phyloP scores from a whole-genome alignment of 805 yeast species.

The Saturnispora ahearnii region DNA sequence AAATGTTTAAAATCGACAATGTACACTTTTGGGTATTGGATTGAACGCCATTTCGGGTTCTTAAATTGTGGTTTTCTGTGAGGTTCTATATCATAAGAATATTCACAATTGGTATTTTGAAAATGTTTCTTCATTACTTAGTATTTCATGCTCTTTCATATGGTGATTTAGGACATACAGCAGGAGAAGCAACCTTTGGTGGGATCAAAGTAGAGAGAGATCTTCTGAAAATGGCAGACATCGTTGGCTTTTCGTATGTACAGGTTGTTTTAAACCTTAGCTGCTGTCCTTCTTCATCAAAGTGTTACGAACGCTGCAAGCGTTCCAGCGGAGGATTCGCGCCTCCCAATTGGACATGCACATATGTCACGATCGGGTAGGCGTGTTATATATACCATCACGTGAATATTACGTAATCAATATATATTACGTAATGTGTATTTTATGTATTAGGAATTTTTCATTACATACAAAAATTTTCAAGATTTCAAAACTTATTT shows the following conservation, averaged over 20 bases:
- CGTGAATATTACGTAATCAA: neutral
- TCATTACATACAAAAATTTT: neutral
- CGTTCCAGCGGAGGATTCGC: slow-evolving; percentile 1
- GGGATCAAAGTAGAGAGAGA: slow-evolving; percentile 93
- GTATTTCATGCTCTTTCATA: too few relatives aligned
- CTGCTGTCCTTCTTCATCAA: neutral
- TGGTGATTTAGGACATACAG: slow-evolving; percentile 41
- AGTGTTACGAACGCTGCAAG: neutral
- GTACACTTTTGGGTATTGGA: too few relatives aligned
- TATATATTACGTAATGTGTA: neutral
- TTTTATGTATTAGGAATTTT: neutral
- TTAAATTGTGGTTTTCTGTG: too few relatives aligned
- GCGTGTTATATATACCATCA: neutral
- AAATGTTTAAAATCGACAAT: too few relatives aligned
- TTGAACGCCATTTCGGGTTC: too few relatives aligned
- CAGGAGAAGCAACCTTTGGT: slow-evolving; percentile 96
- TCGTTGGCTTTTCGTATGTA: slow-evolving; percentile 19
- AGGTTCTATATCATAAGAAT: too few relatives aligned
- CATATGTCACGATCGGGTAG: neutral
- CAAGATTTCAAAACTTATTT: neutral
- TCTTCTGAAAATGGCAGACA: slow-evolving; percentile 88
- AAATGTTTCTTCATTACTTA: too few relatives aligned
- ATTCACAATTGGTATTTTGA: too few relatives aligned
- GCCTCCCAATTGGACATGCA: slow-evolving; percentile 8
- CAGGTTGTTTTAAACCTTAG: too few relatives aligned